phyloP scores from a whole-genome alignment of 495 filamentous ascomycete genomes.

The Podospora bellae-mahoneyi region DNA sequence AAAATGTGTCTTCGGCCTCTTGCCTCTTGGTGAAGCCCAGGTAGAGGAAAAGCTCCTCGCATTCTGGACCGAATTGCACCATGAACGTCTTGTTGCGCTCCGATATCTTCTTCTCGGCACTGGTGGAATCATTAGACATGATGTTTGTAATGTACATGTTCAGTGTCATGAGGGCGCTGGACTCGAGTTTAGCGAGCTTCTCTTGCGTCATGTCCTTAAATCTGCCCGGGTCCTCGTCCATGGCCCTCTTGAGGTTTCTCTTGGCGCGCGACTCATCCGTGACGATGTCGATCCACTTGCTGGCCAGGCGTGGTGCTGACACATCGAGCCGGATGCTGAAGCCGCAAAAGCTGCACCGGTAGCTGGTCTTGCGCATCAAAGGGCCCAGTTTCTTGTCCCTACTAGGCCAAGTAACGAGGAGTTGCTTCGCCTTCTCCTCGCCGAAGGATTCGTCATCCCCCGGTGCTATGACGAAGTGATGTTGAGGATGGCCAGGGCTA shows the following conservation, averaged over 20 bases:
- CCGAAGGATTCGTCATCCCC: neutral
- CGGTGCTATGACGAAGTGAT: conserved; percentile 27
- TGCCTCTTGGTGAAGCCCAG: conserved; percentile 54
- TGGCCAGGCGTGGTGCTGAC: conserved; percentile 50
- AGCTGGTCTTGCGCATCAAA: conserved; percentile 33
- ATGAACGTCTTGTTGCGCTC: conserved; percentile 69
- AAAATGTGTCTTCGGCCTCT: conserved; percentile 24
- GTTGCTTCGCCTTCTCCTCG: conserved; percentile 11
- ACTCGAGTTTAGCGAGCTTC: conserved; percentile 38
- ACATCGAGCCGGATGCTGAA: conserved; percentile 42
- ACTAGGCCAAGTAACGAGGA: conserved; percentile 23
- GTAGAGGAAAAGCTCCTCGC: conserved; percentile 58
- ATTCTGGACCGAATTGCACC: conserved; percentile 62
- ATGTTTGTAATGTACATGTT: conserved; percentile 62
- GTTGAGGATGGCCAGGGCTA: conserved; percentile 15
- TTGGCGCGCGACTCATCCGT: conserved; percentile 54
- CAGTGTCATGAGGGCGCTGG: conserved; percentile 54
- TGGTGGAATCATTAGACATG: conserved; percentile 34
- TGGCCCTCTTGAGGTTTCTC: conserved; percentile 51
- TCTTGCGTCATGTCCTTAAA: conserved; percentile 48
- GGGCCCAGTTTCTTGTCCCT: conserved; percentile 5
- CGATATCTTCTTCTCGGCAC: conserved; percentile 54
- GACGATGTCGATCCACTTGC: conserved; percentile 51
- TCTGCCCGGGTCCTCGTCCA: conserved; percentile 54
- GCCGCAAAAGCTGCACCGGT: conserved; percentile 55